Base-by-base conservation (phyloP, 306 rosid species). In the Pyrus pyrifolia region DNA sequence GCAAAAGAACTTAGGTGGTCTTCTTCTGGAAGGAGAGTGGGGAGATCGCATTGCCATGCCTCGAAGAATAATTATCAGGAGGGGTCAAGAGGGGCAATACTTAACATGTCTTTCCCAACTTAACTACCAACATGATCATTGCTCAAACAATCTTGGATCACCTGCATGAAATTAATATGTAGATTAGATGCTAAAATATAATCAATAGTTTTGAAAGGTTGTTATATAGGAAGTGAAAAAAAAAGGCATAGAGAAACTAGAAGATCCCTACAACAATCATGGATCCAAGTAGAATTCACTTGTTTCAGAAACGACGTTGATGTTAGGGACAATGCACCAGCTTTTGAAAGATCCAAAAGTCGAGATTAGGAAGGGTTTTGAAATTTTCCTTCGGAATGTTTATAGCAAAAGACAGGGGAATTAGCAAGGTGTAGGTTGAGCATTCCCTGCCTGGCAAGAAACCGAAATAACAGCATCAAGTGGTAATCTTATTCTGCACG, bases 11-110 rank as follows among this genome's bases (percentile, higher is more conserved):
- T 46, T 82, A 4, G 83, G 89, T 15, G 75, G 79, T 63, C 70
- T 74, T 60, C 63, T 85, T 77, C 81, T 83, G 44, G 89, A 73
- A 83, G 51, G 51, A 67, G 71, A 77, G 76, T 83, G 90, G 25
- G 44, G 59, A 46, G 84, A 69, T 73, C 81, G 82, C 8, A 69
- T 27, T 60, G 85, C 90, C 92, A 86, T 83, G 64, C 53, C 83
- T 70, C 81, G 80, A 72, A 62, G 75, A 70, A 67, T 65, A 76
- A 72, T 68, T 38, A 74, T 78, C 65, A 22, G 7, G 51, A 74
- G 5, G 75, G 44, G 65, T 72, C 65, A n/a, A 9, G 51, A 74
- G 5, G 75, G 44, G 65, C 70, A 59, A 46, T 49, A 64, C 71
- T 75, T 58, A 81, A 73, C 85, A 80, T 80, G 72, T 52, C 76